Conservation (phyloP, 176 grass and related monocot species). For the Bothriochloa decipiens region DNA sequence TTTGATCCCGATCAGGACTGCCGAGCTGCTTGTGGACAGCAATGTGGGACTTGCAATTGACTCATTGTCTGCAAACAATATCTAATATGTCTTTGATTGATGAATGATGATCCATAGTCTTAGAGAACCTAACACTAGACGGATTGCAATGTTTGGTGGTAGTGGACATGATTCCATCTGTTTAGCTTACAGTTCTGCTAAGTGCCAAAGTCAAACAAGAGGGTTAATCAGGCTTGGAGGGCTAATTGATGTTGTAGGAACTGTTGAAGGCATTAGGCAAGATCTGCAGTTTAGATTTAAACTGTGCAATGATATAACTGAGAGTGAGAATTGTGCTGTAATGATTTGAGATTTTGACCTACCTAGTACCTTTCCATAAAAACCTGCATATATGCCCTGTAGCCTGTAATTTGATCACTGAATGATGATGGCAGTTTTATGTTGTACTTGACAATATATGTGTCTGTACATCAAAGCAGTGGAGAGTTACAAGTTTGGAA, state of each 20-base stretch:
- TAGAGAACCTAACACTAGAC: not conserved
- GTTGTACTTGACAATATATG: not conserved
- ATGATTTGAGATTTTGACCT: slow-evolving; percentile 10
- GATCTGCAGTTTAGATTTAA: not conserved
- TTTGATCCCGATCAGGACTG: not conserved
- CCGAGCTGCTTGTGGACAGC: not conserved
- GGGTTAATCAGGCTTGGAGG: not conserved
- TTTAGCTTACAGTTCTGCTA: not conserved
- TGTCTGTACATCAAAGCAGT: not conserved
- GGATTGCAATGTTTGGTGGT: not conserved
- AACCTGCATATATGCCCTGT: not conserved
- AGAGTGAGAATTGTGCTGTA: not conserved
- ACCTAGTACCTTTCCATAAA: not conserved
- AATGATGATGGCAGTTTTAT: not conserved
- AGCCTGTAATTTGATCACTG: slow-evolving; percentile 16
- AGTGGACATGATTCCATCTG: not conserved
- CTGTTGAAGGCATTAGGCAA: not conserved
- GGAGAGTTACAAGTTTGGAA: not conserved
- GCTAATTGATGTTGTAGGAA: not conserved
- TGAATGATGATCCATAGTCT: not conserved
- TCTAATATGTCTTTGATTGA: not conserved
- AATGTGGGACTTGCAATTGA: not conserved
- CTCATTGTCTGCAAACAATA: not conserved
- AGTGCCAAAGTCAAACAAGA: not conserved
- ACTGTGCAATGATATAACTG: not conserved